Evolutionary conservation across 306 rosid genomes (phyloP).

Genomic region (Ormosia emarginata): DNA sequence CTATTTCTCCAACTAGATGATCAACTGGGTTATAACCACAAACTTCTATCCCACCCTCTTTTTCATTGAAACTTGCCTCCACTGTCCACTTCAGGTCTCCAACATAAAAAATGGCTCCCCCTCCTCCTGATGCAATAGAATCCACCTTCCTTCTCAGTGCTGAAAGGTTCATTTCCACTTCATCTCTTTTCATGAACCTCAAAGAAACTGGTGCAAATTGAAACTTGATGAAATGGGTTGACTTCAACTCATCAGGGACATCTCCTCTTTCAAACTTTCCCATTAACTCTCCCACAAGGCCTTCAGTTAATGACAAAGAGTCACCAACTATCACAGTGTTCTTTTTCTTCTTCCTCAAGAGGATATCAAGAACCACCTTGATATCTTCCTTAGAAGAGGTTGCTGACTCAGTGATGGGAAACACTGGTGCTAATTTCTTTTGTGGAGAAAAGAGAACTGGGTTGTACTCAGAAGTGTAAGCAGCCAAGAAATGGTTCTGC

Average conservation of each 20-base stretch:
- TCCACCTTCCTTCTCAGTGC: constrained; percentile 61
- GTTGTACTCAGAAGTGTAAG: constrained; percentile 43
- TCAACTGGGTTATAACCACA: constrained; percentile 48
- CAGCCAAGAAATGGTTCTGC: constrained; percentile 43
- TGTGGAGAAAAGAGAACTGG: constrained; percentile 57
- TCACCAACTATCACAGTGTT: constrained; percentile 87
- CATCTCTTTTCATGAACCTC: constrained; percentile 67
- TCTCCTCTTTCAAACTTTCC: constrained; percentile 62
- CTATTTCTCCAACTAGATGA: constrained; percentile 63
- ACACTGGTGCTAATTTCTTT: constrained; percentile 39
- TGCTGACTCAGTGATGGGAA: not conserved
- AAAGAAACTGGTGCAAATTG: constrained; percentile 46
- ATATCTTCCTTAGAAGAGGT: constrained; percentile 56
- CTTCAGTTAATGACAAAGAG: constrained; percentile 50
- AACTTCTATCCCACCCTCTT: constrained; percentile 19
- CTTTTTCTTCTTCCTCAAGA: constrained; percentile 57
- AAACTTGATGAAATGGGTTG: constrained; percentile 50
- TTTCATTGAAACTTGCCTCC: constrained; percentile 20
- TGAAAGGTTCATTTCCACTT: constrained; percentile 52
- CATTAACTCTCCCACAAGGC: constrained; percentile 59
- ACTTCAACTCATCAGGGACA: constrained; percentile 65
- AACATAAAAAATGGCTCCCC: constrained; percentile 54
- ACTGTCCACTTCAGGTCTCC: constrained; percentile 86
- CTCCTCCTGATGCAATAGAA: constrained; percentile 30
- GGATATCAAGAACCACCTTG: constrained; percentile 58